These are phyloP conservation scores for Fraxinus albicans DNA, from an alignment of 305 asterid species.

Conservation along the genomic window DNA sequence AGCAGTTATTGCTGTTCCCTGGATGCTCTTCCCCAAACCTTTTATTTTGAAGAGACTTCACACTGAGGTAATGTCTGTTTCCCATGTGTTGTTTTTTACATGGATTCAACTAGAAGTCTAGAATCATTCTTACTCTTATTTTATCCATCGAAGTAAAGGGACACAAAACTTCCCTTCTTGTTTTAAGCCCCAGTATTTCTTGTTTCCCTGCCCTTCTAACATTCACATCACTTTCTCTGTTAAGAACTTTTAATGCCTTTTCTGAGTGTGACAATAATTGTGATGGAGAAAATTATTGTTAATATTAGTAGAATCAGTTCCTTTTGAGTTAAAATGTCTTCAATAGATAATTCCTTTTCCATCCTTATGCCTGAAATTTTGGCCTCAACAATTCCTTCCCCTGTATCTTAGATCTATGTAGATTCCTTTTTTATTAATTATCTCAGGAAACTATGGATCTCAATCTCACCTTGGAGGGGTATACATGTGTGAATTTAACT, in stretches of 20 bases:
- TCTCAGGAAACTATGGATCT: too few relatives aligned
- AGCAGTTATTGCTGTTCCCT: constrained; percentile 91
- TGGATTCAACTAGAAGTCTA: background rate
- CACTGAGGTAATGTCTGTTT: constrained; percentile 57
- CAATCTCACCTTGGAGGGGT: background rate
- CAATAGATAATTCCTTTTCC: background rate
- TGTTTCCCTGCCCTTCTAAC: background rate
- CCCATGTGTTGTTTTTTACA: constrained; percentile 13
- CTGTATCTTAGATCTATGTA: too few relatives aligned
- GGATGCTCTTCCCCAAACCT: constrained; percentile 99
- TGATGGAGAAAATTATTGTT: background rate
- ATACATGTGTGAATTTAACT: background rate
- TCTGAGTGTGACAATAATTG: too few relatives aligned
- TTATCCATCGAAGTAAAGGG: constrained; percentile 11
- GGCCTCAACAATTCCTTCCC: background rate
- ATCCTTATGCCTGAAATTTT: background rate
- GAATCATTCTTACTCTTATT: background rate
- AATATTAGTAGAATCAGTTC: background rate
- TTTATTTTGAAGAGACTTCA: constrained; percentile 80
- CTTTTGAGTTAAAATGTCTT: background rate
- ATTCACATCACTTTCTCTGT: background rate
- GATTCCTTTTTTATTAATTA: too few relatives aligned
- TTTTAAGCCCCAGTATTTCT: background rate
- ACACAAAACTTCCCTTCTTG: constrained; percentile 12
- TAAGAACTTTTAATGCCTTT: background rate